Conservation (phyloP, 1,284 basidiomycete species). For the Sparassis latifolia region DNA sequence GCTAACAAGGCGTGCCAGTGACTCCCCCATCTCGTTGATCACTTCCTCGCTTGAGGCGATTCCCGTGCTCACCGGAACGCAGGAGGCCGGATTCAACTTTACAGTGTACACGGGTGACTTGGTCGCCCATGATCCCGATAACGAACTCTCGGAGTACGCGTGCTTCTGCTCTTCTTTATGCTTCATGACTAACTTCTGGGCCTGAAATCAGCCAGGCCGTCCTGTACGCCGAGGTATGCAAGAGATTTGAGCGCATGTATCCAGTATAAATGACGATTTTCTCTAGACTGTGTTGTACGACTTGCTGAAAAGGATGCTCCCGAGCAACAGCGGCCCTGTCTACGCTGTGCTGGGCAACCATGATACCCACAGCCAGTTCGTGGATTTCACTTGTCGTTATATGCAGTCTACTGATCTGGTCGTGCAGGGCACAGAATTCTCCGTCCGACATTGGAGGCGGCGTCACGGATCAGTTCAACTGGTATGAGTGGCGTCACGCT, state of each 20-base stretch:
- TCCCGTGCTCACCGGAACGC: constrained; percentile 58
- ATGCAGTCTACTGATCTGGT: neutral
- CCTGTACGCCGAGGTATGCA: constrained; percentile 48
- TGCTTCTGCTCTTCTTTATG: neutral
- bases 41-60: constrained; percentile 63
- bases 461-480: constrained; percentile 57
- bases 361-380: constrained; percentile 60
- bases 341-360: constrained; percentile 76
- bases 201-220: constrained; percentile 21
- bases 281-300: constrained; percentile 58
- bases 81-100: constrained; percentile 55
- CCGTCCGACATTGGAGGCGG: constrained; percentile 48
- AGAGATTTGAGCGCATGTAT: too few relatives aligned
- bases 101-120: constrained; percentile 75
- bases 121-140: constrained; percentile 64
- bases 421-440: constrained; percentile 53
- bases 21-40: constrained; percentile 61
- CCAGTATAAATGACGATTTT: neutral
- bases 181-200: neutral
- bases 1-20: constrained; percentile 34
- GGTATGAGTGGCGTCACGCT: constrained; percentile 30
- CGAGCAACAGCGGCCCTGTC: constrained; percentile 44
- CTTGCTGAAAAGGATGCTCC: constrained; percentile 52
- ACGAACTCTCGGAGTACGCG: constrained; percentile 52
- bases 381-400: constrained; percentile 2